Conservation (phyloP, 352 stramenopile species). For the Thraustochytrium striatum region DNA sequence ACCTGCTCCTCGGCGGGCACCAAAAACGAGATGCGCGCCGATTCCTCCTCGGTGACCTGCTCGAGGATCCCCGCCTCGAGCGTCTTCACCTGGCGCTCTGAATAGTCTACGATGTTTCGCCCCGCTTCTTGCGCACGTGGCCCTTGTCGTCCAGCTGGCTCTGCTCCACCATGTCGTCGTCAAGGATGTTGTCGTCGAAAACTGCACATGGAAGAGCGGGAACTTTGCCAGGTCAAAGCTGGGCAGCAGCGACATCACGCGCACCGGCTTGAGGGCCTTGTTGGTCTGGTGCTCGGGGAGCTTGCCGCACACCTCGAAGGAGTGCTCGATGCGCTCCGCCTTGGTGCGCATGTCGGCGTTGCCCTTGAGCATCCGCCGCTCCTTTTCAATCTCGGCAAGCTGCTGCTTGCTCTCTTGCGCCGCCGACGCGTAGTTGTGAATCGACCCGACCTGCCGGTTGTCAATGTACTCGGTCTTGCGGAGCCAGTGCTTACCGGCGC, state of each 20-base stretch:
- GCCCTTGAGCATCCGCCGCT: background rate
- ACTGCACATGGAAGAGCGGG: slow-evolving; percentile 25
- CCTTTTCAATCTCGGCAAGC: background rate
- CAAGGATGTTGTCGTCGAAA: slow-evolving; percentile 34
- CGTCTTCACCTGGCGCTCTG: background rate
- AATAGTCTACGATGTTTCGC: slow-evolving; percentile 21
- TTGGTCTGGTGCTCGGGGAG: slow-evolving; percentile 33
- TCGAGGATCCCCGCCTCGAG: slow-evolving; percentile 13
- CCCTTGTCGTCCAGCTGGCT: background rate
- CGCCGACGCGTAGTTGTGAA: background rate
- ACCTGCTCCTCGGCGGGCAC: slow-evolving; percentile 3
- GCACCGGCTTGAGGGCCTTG: slow-evolving; percentile 11
- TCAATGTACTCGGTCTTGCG: slow-evolving; percentile 50
- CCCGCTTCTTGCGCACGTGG: background rate
- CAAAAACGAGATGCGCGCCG: slow-evolving; percentile 31
- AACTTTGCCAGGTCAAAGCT: background rate
- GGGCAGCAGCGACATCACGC: slow-evolving; percentile 24
- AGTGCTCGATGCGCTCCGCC: slow-evolving; percentile 38
- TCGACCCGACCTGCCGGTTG: slow-evolving; percentile 33
- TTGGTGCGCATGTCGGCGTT: slow-evolving; percentile 21
- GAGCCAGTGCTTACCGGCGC: slow-evolving; percentile 41
- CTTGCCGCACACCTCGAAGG: background rate
- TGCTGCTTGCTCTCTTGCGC: slow-evolving; percentile 4
- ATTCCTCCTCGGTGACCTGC: slow-evolving; percentile 28
- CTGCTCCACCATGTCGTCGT: too few relatives aligned